phyloP scores from a whole-genome alignment of 805 yeast genomes.

The Sporopachydermia lactativora region DNA sequence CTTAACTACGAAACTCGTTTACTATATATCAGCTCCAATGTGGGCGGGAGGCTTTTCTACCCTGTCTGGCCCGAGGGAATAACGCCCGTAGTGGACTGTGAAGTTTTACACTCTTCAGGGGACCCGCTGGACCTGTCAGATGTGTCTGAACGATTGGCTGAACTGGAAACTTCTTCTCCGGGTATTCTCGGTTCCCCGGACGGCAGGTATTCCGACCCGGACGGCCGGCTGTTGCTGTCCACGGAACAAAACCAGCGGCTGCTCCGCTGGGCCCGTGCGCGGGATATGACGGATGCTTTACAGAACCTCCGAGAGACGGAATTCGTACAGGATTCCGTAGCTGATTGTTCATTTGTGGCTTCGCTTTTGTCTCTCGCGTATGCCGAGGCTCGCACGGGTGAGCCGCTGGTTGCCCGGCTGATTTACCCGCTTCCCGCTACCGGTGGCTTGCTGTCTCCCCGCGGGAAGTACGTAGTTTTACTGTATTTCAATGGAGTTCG shows the following conservation, averaged over 20 bases:
- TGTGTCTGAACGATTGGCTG: too few species aligned
- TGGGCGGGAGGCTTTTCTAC: conserved; percentile 17
- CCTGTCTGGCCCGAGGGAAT: too few species aligned
- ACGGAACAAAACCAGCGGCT: conserved; percentile 7
- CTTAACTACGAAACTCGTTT: conserved; percentile 11
- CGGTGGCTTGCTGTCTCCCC: conserved; percentile 13
- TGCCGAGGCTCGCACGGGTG: conserved; percentile 11
- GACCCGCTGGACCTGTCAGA: too few species aligned
- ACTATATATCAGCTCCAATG: conserved; percentile 20
- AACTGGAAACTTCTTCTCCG: too few species aligned
- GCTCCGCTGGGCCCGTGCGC: conserved; percentile 11
- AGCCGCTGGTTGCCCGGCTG: conserved; percentile 9
- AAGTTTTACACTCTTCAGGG: too few species aligned
- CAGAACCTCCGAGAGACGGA: conserved; percentile 10
- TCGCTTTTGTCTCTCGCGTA: conserved; percentile 39
- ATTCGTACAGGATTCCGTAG: conserved; percentile 34
- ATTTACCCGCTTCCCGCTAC: conserved; percentile 17
- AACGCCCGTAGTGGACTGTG: too few species aligned
- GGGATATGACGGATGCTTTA: conserved; percentile 6
- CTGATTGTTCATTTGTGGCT: conserved; percentile 69
- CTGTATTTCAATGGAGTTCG: conserved; percentile 38
- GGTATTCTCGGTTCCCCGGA: too few species aligned
- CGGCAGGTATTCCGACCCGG: too few species aligned
- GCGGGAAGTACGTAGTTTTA: conserved; percentile 24
- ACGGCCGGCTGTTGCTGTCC: conserved; percentile 10